Base-by-base conservation (phyloP, 352 stramenopile species). In the Globisporangium recalcitrans region DNA sequence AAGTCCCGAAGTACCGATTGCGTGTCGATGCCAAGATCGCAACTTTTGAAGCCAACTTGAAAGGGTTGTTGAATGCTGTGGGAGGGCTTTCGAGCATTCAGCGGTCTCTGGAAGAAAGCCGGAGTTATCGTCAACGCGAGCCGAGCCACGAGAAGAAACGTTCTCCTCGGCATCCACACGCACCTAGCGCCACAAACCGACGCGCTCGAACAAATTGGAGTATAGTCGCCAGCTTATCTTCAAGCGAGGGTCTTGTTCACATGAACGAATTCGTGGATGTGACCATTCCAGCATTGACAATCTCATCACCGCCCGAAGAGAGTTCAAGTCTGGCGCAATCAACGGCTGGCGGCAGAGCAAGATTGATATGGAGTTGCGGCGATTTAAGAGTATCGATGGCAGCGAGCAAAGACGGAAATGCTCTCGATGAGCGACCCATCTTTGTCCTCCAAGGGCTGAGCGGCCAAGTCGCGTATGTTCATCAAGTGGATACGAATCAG, bases 191-290 rank as follows among this genome's bases (percentile, higher is more conserved):
- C 11, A 19, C 51, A 34, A 29, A 32, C 3, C 6, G 9, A 27
- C 51, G 14, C 5, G 42, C 57, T 44, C 29, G 56, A 51, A 42
- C 63, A 16, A 51, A 11, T 11, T 68, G 63, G 63, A 31, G 52
- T 2, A 16, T 64, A 4, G 13, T 27, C 16, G 38, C 56, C n/a
- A 44, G 22, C n/a, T 11, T 68, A 11, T 49, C 31, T 31, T 29
- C 46, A 26, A 4, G 4, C 19, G 49, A 31, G 3, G 57, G 63
- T 26, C 2, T 46, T 13, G 63, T 59, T 14, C 48, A 38, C n/a
- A 4, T 60, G 29, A 68, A 68, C 29, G 52, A 68, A 46, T 56
- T 57, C 14, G 19, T 68, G 21, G 49, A 60, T 4, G 36, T 58
- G 24, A 19, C 1, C 3, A 19, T 68, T 11, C 63, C 63, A 51